These are phyloP conservation scores for Phytophthora nicotianae DNA, from an alignment of 352 stramenopile species.

Conservation along the genomic window DNA sequence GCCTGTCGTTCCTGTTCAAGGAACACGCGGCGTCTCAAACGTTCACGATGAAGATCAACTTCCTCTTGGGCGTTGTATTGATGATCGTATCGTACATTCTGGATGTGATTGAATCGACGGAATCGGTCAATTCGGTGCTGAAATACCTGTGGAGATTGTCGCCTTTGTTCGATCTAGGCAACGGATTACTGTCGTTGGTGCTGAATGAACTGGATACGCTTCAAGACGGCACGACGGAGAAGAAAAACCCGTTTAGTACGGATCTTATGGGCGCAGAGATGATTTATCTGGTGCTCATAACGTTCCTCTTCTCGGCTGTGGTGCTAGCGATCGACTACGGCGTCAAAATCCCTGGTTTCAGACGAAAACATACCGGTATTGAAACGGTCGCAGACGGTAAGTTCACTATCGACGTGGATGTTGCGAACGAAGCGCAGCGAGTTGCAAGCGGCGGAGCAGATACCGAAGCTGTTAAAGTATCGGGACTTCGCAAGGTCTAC, in stretches of 20 bases:
- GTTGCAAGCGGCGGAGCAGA: slow-evolving; percentile 34
- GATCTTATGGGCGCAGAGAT: slow-evolving; percentile 64
- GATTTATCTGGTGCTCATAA: slow-evolving; percentile 34
- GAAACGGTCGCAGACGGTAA: neutral
- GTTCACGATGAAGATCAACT: slow-evolving; percentile 68
- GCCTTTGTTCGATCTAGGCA: slow-evolving; percentile 51
- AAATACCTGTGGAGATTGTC: slow-evolving; percentile 72
- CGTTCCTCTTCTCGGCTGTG: neutral
- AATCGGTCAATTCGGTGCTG: slow-evolving; percentile 44
- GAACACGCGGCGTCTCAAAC: slow-evolving; percentile 60
- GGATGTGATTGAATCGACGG: slow-evolving; percentile 17
- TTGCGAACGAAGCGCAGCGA: slow-evolving; percentile 45
- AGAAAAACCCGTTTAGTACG: slow-evolving; percentile 48
- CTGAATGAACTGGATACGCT: slow-evolving; percentile 30
- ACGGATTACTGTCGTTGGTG: slow-evolving; percentile 36
- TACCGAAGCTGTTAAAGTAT: slow-evolving; percentile 44
- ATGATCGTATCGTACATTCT: slow-evolving; percentile 63
- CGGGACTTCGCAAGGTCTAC: slow-evolving; percentile 83
- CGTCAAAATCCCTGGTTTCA: slow-evolving; percentile 36
- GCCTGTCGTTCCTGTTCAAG: slow-evolving; percentile 62
- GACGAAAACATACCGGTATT: neutral
- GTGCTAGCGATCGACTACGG: slow-evolving; percentile 43
- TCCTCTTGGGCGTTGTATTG: slow-evolving; percentile 54
- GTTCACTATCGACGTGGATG: slow-evolving; percentile 48
- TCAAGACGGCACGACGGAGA: slow-evolving; percentile 7